Conservation (phyloP, 305 asterid genomes). For the Plantago coronopus region DNA sequence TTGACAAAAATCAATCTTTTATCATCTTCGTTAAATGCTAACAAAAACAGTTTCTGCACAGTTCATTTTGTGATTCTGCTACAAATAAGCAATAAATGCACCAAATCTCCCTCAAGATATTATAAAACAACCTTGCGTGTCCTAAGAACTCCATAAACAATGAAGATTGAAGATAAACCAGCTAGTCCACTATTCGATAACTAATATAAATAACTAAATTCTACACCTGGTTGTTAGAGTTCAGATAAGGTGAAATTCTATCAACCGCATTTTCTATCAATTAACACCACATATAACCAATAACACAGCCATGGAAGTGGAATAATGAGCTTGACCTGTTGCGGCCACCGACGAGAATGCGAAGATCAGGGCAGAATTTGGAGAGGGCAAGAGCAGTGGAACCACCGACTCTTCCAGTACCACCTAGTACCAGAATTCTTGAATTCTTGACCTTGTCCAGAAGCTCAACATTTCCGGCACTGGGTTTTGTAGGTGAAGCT, state of each 20-base stretch:
- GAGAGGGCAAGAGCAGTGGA: slow-evolving; percentile 83
- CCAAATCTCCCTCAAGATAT: no score
- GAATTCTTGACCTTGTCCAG: slow-evolving; percentile 51
- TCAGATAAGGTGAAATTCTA: no score
- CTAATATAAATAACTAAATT: no score
- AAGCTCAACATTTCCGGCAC: slow-evolving; percentile 30
- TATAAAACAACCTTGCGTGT: no score
- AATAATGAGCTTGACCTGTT: slow-evolving; percentile 41
- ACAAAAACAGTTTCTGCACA: no score
- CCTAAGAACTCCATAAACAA: not conserved
- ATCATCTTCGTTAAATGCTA: no score
- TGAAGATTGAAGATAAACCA: not conserved
- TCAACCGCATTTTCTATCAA: no score
- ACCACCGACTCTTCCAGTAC: slow-evolving; percentile 97
- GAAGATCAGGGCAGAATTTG: slow-evolving; percentile 62
- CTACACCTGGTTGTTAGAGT: no score
- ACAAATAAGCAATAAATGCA: no score
- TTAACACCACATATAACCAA: no score
- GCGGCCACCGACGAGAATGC: slow-evolving; percentile 67
- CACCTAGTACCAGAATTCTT: slow-evolving; percentile 68
- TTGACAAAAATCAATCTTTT: no score
- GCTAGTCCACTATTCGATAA: not conserved
- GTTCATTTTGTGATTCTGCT: no score
- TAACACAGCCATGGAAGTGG: not conserved
- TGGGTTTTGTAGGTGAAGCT: slow-evolving; percentile 23